Base-by-base conservation (phyloP, 2,329 filamentous ascomycete genomes). In the Arachnomyces sp. region DNA sequence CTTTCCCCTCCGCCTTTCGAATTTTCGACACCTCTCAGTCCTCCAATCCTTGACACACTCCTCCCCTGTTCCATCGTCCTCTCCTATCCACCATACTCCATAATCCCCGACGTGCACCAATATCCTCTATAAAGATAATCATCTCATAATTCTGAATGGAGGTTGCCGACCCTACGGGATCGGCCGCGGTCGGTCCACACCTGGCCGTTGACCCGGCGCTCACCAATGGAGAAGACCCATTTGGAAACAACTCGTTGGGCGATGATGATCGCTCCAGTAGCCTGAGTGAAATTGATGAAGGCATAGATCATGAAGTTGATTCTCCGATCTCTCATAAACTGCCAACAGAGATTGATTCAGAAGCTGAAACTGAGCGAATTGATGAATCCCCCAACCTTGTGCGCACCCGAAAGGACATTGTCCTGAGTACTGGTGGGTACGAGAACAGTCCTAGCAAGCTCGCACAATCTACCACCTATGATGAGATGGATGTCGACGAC, bases 341-440 rank as follows among this genome's bases (percentile, higher is more conserved):
- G 46, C 70, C 77, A 43, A 78, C 79, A 25, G 77, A 81, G 38
- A 73, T 75, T 40, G 80, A 84, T 52, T 83, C 89, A 3, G 90
- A 96, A 64, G 90, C 90, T 28, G 90, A 95, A 66, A 96, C 90
- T 2, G 89, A 95, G 66, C 82, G 92, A 44, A 74, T 98, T 44
- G 92, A 92, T 57, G 81, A 85, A 56, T 94, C 87, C n/a, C 88
- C 89, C 13, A 78, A 79, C 47, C 84, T 73, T 54, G 66, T 74
- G 55, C 73, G 79, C 49, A 55, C 54, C 34, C 73, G 77, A 52
- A 72, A 74, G 52, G 75, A 82, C 52, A 75, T 83, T 7, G 70
- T 80, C 32, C 62, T 82, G 47, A 76, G 73, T 56, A 71, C 73
- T 40, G 70, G 73, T 44, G 73, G 67, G 40, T 54, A 67, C 71